These are phyloP conservation scores for Tolypocladium endophyticum DNA, from an alignment of 2,329 filamentous ascomycete genomes.

Conservation along the genomic window DNA sequence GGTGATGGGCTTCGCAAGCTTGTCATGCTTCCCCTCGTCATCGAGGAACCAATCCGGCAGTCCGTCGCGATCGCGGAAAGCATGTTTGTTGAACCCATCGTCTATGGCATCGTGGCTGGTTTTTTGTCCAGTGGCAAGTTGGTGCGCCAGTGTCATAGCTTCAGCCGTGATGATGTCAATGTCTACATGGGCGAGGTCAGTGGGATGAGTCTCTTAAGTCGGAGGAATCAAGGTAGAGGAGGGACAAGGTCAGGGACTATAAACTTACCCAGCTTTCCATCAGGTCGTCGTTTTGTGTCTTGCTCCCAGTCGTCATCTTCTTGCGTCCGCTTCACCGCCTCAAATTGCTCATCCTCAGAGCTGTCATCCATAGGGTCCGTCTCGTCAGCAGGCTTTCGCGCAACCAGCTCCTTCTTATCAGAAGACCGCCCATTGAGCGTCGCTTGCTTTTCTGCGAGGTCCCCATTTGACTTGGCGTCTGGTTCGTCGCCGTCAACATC, in stretches of 20 bases:
- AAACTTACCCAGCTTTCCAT: constrained; percentile 24
- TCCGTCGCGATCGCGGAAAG: constrained; percentile 83
- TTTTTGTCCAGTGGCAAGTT: constrained; percentile 78
- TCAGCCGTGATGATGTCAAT: constrained; percentile 99
- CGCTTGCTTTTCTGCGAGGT: constrained; percentile 12
- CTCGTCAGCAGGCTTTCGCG: constrained; percentile 4
- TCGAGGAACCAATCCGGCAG: constrained; percentile 97
- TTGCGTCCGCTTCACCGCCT: constrained; percentile 46
- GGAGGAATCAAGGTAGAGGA: neutral
- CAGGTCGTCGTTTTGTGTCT: constrained; percentile 49
- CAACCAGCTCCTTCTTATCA: neutral
- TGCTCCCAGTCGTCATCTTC: constrained; percentile 56
- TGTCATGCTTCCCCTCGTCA: constrained; percentile 78
- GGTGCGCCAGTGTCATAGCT: constrained; percentile 93
- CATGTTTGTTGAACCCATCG: constrained; percentile 86
- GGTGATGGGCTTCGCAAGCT: constrained; percentile 76
- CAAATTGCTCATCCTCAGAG: constrained; percentile 40
- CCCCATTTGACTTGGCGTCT: neutral
- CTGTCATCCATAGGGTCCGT: constrained; percentile 24
- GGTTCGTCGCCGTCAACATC: constrained; percentile 24
- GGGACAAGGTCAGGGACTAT: neutral
- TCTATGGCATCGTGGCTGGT: constrained; percentile 72
- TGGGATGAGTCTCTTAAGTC: neutral
- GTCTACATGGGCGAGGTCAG: constrained; percentile 36
- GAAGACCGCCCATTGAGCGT: neutral